phyloP scores from a whole-genome alignment of 2,329 filamentous ascomycete genomes.

The Arthroderma uncinatum region DNA sequence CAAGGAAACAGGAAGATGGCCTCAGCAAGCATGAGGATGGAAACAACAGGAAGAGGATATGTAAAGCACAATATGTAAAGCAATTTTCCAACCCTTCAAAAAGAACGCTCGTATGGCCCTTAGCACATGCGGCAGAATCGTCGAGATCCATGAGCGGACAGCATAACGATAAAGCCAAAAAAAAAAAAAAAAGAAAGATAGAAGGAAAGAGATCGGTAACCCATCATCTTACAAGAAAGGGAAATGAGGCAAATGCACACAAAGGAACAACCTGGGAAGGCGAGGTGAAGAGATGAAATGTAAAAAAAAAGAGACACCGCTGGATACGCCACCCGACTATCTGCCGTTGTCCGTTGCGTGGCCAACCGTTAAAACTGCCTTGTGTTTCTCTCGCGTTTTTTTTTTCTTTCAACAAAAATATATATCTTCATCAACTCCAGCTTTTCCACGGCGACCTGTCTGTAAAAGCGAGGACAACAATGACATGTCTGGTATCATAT shows the following conservation, averaged over 20 bases:
- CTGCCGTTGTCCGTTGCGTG: background rate
- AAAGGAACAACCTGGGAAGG: background rate
- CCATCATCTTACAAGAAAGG: background rate
- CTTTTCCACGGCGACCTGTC: background rate
- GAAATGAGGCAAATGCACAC: background rate
- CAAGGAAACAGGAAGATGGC: background rate
- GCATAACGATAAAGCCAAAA: background rate
- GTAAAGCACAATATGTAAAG: slow-evolving; percentile 7
- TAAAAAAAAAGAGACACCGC: background rate
- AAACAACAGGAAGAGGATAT: background rate
- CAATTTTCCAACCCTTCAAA: background rate
- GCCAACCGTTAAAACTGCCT: background rate
- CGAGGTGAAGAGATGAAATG: background rate
- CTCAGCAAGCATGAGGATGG: background rate
- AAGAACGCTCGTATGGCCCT: background rate
- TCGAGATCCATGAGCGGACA: background rate
- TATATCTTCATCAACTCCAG: background rate
- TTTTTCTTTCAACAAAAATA: background rate
- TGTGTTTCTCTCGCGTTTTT: background rate
- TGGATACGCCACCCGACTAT: background rate
- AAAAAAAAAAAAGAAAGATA: background rate
- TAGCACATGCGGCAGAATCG: background rate
- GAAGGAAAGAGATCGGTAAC: no score
- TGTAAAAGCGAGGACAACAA: background rate
- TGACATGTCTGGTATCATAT: slow-evolving; percentile 1